Base-by-base conservation (phyloP, 2,329 filamentous ascomycete species). In the Biscogniauxia mediterranea region DNA sequence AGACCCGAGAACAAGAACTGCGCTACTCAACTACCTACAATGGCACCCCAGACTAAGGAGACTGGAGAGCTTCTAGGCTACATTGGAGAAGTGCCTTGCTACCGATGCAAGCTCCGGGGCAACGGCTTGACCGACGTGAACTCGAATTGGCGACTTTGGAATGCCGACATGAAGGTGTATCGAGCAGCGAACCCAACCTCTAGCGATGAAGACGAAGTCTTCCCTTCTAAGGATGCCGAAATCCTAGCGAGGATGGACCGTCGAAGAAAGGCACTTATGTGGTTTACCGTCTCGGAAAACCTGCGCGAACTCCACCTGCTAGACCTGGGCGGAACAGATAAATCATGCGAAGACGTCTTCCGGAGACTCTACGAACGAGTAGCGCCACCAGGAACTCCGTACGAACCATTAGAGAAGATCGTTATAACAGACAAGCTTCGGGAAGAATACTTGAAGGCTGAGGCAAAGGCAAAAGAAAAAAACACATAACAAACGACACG, bases 31-130 rank as follows among this genome's bases (percentile, higher is more conserved):
- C 38, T 46, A 2, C 2, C 38, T 11, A 46, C 11, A 1, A 46
- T 46, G 38, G 38, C 17, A 17, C 38, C 38, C 11, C 38, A 46
- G 17, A 11, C 38, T 17, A 46, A 90, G 93, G 81, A 55, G 38
- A 59, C 53, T 8, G 57, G 52, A 21, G 42, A 54, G 20, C 51
- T 55, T 20, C 53, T 59, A n/a, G 53, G 57, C 42, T 52, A 55
- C n/a, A 46, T 59, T 53, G 57, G 57, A 8, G 19, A 55, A 17
- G 32, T 55, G 19, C 52, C 57, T 5, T 59, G 57, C 15, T 55
- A 59, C 23, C 42, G 57, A 38, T 55, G 57, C 52, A 59, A 59
- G 25, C 53, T 59, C 17, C 57, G 57, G 15, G 57, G 53, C 11
- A 59, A 52, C 42, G 53, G 57, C 38, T 20, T 59, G 38, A 55